Percentiles rank a stretch among this genome's conserved stretches.
Evolutionary conservation across 2,329 filamentous ascomycete genomes (phyloP).

Genomic region (Orbilia ellipsospora): DNA sequence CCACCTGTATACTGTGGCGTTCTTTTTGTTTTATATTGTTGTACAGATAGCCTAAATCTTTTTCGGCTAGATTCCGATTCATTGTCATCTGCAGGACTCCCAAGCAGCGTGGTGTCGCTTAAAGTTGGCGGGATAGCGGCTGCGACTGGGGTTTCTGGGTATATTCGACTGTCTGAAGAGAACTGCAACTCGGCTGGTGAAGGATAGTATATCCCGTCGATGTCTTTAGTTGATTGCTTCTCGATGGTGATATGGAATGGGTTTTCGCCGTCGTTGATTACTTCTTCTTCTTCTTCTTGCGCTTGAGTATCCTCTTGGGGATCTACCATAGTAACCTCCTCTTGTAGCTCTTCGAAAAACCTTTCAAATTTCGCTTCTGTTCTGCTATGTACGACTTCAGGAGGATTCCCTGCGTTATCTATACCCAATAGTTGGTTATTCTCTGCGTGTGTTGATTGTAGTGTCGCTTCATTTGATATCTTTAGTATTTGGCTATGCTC

Average conservation of each 20-base stretch:
- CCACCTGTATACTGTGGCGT: neutral
- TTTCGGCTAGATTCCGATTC: slow-evolving; percentile 30
- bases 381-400: neutral
- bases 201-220: slow-evolving; percentile 11
- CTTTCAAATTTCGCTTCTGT: slow-evolving; percentile 6
- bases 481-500: too few species aligned
- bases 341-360: slow-evolving; percentile 21
- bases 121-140: neutral
- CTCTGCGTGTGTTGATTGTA: neutral
- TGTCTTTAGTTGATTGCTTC: neutral
- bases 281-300: neutral
- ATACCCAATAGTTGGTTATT: neutral
- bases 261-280: neutral
- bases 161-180: neutral
- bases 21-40: slow-evolving; percentile 30
- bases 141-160: slow-evolving; percentile 7
- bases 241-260: neutral
- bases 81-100: slow-evolving; percentile 27
- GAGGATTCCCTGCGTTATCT: neutral
- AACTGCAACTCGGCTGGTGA: slow-evolving; percentile 8
- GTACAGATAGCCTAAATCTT: slow-evolving; percentile 14
- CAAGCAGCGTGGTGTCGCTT: neutral
- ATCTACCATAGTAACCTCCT: slow-evolving; percentile 2
- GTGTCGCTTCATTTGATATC: too few species aligned
- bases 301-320: neutral